These are phyloP conservation scores for Talinum fruticosum DNA, from an alignment of 148 eudicot genomes.

Conservation along the genomic window DNA sequence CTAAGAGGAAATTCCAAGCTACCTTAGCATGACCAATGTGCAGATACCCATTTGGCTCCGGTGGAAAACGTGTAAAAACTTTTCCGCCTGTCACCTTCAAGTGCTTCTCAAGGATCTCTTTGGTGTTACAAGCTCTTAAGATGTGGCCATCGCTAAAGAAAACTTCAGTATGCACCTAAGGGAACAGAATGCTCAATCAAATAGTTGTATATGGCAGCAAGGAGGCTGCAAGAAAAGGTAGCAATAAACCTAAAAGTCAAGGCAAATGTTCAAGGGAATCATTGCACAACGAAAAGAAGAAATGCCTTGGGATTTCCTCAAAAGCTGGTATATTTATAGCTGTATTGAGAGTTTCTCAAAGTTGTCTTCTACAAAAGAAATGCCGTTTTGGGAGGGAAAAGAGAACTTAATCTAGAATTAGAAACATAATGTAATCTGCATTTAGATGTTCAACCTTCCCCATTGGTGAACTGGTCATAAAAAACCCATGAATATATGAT, in stretches of 20 bases:
- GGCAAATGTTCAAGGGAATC: neutral
- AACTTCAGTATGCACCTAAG: slow-evolving; percentile 91
- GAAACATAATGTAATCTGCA: neutral
- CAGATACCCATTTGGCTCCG: slow-evolving; percentile 97
- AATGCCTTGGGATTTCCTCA: neutral
- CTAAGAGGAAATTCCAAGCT: slow-evolving; percentile 8
- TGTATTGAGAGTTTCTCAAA: neutral
- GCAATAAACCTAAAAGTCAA: neutral
- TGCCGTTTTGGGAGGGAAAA: neutral
- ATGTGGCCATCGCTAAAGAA: slow-evolving; percentile 71
- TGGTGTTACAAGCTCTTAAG: slow-evolving; percentile 80
- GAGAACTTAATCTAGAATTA: neutral
- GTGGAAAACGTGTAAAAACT: slow-evolving; percentile 91
- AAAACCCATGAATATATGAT: neutral
- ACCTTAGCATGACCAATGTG: slow-evolving; percentile 99
- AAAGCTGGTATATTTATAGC: neutral
- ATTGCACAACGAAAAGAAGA: neutral
- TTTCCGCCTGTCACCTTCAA: slow-evolving; percentile 73
- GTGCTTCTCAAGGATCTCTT: slow-evolving; percentile 73
- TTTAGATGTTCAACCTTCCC: neutral
- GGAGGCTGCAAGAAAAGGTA: neutral
- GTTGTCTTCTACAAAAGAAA: neutral
- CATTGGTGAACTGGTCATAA: neutral
- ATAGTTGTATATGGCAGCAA: slow-evolving; percentile 11
- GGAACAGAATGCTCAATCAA: slow-evolving; percentile 14